Base-by-base conservation (phyloP, 352 stramenopile genomes). In the Globisporangium okanoganense region DNA sequence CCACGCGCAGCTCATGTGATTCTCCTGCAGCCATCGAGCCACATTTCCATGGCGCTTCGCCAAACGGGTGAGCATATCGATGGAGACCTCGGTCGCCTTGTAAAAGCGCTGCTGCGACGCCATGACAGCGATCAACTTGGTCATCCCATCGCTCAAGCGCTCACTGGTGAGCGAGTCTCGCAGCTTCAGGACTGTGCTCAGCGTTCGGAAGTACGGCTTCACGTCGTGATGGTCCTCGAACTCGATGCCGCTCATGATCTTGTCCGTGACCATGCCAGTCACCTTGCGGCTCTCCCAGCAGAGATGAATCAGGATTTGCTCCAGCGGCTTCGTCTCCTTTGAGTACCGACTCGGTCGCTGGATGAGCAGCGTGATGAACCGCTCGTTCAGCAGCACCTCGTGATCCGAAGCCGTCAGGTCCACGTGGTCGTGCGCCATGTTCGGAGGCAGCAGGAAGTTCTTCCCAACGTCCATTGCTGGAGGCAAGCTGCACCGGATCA, bases 181-280 rank as follows among this genome's bases (percentile, higher is more conserved):
- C 29, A 94, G 74, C 61, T 92, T 93, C 20, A 94, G 64, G 12
- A 96, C 56, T 54, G 84, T 78, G 38, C 88, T 91, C 6, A 96
- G 58, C n/a, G 84, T 90, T 13, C 87, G 87, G 59, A 96, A 95
- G 47, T 89, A 95, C n/a, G 85, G 70, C 49, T 96, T 96, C 49
- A 96, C 74, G 44, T 94, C 85, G 31, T 95, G 81, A 56, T 95
- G 82, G 58, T 96, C 85, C 53, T 92, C 78, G 29, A 67, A 64
- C 59, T 94, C 79, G 14, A 96, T 85, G n/a, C 82, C 85, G 35
- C 81, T 66, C 56, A 88, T 76, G 57, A 96, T 82, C 20, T 65
- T 77, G 40, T 90, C 70, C 43, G 91, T 53, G 36, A 92, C 88
- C 16, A 75, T 61, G 1, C 58, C 45, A 33, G 87, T 89, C 12